These are phyloP conservation scores for Ophiosphaerella korrae DNA, from an alignment of 2,329 filamentous ascomycete genomes.

Conservation along the genomic window DNA sequence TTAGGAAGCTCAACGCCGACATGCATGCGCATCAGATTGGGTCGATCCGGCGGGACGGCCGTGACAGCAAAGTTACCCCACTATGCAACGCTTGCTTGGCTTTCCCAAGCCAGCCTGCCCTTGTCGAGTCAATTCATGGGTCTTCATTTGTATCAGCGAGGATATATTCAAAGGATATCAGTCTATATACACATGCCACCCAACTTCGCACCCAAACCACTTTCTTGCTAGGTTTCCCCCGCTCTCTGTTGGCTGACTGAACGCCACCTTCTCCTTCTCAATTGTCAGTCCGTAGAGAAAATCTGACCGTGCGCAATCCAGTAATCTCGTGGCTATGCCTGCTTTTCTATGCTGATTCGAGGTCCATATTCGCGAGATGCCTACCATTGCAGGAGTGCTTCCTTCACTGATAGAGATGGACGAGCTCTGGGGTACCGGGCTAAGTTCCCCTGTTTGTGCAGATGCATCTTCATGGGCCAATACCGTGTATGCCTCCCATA, in stretches of 20 bases:
- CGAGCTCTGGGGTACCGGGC: constrained; percentile 28
- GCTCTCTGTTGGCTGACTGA: constrained; percentile 69
- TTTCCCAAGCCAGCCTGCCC: neutral
- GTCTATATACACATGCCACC: constrained; percentile 68
- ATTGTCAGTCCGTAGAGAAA: constrained; percentile 63
- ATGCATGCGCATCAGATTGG: constrained; percentile 7
- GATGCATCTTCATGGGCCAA: constrained; percentile 35
- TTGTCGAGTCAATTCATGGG: neutral
- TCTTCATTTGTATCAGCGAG: too few species aligned
- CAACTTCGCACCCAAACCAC: constrained; percentile 61
- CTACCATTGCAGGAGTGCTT: constrained; percentile 57
- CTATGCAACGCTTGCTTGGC: constrained; percentile 13
- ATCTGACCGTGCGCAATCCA: constrained; percentile 61
- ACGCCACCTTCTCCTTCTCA: constrained; percentile 62
- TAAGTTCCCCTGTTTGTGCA: constrained; percentile 20
- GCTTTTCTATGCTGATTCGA: constrained; percentile 60
- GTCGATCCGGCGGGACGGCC: constrained; percentile 27
- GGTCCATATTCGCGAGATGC: constrained; percentile 70
- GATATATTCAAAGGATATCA: constrained; percentile 35
- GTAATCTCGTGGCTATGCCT: constrained; percentile 62
- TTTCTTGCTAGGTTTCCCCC: constrained; percentile 62
- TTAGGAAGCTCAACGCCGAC: constrained; percentile 21
- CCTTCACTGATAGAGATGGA: constrained; percentile 52
- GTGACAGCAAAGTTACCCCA: constrained; percentile 30
- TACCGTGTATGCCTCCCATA: constrained; percentile 61